These are phyloP conservation scores for Euphorbia peplus DNA, from an alignment of 345 rosid species.

Conservation along the genomic window DNA sequence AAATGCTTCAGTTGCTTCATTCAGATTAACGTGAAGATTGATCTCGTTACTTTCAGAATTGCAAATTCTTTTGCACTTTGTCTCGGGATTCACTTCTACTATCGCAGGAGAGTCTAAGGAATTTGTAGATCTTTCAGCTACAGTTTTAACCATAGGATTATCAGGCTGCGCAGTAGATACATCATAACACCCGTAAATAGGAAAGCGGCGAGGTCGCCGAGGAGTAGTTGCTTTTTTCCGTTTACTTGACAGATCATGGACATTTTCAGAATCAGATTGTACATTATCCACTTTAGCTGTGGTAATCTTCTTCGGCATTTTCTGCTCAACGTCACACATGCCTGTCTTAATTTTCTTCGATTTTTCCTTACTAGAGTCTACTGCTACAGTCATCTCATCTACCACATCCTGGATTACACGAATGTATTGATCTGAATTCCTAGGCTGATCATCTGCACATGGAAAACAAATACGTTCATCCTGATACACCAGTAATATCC, in stretches of 20 bases:
- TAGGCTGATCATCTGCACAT: slow-evolving; percentile 40
- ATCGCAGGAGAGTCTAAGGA: slow-evolving; percentile 11
- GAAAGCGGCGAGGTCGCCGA: slow-evolving; percentile 18
- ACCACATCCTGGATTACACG: slow-evolving; percentile 45
- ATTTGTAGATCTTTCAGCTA: slow-evolving; percentile 27
- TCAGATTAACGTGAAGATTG: slow-evolving; percentile 46
- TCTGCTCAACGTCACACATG: slow-evolving; percentile 30
- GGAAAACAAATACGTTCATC: background rate
- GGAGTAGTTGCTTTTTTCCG: slow-evolving; percentile 24
- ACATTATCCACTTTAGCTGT: slow-evolving; percentile 29
- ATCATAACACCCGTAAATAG: slow-evolving; percentile 32
- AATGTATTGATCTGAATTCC: slow-evolving; percentile 28
- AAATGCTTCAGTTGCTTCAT: slow-evolving; percentile 54
- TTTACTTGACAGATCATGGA: slow-evolving; percentile 18
- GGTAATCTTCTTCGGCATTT: slow-evolving; percentile 31
- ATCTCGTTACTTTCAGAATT: slow-evolving; percentile 33
- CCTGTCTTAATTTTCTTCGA: slow-evolving; percentile 25
- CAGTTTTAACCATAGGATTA: slow-evolving; percentile 25
- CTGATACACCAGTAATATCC: background rate
- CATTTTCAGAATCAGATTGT: slow-evolving; percentile 28
- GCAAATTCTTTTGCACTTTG: slow-evolving; percentile 23
- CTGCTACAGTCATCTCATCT: slow-evolving; percentile 9
- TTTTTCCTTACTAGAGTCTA: slow-evolving; percentile 18
- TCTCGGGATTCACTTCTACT: slow-evolving; percentile 21
- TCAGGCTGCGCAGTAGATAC: slow-evolving; percentile 18